Base-by-base conservation (phyloP, 2,329 filamentous ascomycete species). In the Intubia oerlemansii region DNA sequence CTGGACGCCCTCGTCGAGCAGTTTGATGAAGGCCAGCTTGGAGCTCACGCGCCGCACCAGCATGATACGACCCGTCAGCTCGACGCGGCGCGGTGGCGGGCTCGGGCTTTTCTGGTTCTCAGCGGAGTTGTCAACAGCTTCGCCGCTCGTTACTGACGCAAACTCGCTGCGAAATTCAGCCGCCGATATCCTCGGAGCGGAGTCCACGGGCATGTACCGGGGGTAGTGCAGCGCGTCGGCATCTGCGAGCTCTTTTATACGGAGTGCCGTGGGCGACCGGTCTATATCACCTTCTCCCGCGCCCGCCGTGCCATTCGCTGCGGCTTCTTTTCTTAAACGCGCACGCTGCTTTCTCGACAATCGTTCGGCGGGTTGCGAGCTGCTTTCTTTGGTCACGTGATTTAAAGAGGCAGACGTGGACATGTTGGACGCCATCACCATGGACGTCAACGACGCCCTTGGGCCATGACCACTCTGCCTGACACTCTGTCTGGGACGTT, bases 1-100 rank as follows among this genome's bases (percentile, higher is more conserved):
- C 37, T 62, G 66, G 39, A 68, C 53, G 32, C 71, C 74, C 44
- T 80, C 69, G 46, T 81, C 70, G 39, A 70, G 58, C 28, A 95
- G 54, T 50, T 88, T 77, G 39, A 93, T 49, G 49, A 98, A 98
- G 37, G 81, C 58, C 40, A 98, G 68, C 50, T 77, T 80, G 40
- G 67, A 72, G 39, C 84, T 73, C 31, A 69, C 63, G 27, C 66
- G 57, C 36, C 80, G 76, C 44, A 77, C 64, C 26, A 71, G 70
- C 42, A 62, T 59, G 37, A 92, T 61, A 45, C 81, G 80, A 49
- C 82, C 80, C 12, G 31, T 24, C 12, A 40, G 25, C 28, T 40
- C 35, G 24, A 39, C 32, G 3, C 38, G 38, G 3, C 21, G 31
- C 15, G n/a, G n/a, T n/a, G 11, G 17, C n/a, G 24, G 17, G 10